Evolutionary conservation across 768 basidiomycete genomes (phyloP).

Genomic region (Cystofilobasidium bisporidii): DNA sequence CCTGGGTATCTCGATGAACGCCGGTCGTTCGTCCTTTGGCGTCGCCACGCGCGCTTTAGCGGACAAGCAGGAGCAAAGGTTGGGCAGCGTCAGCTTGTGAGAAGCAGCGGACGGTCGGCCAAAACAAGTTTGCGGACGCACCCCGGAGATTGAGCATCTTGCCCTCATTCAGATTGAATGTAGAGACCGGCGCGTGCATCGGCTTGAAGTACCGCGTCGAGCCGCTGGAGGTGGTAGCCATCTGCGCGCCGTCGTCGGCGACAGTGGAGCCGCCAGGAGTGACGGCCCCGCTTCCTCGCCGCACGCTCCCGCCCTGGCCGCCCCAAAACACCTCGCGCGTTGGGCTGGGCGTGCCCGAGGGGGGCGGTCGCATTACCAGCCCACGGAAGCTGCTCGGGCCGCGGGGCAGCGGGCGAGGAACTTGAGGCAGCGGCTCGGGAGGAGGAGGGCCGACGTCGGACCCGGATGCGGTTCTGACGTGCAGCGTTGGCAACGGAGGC

Average conservation of each 20-base stretch:
- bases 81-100: too few species aligned
- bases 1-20: not conserved
- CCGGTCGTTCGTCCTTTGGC: not conserved
- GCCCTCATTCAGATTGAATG: not conserved
- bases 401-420: not conserved
- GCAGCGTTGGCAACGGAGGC: not conserved
- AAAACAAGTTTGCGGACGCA: not conserved
- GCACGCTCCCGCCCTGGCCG: not conserved
- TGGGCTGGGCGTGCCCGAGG: not conserved
- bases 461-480: not conserved
- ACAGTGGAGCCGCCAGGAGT: not conserved
- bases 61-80: too few species aligned
- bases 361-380: not conserved
- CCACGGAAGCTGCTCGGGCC: not conserved
- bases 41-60: not conserved
- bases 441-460: not conserved
- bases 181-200: not conserved
- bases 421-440: not conserved
- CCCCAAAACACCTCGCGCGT: constrained; percentile 8
- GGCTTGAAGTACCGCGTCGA: not conserved
- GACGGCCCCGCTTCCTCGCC: not conserved
- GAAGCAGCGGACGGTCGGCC: not conserved
- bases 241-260: not conserved
- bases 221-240: not conserved
- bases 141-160: not conserved